These are phyloP conservation scores for Lipomyces kockii DNA, from an alignment of 805 yeast species.

Conservation along the genomic window DNA sequence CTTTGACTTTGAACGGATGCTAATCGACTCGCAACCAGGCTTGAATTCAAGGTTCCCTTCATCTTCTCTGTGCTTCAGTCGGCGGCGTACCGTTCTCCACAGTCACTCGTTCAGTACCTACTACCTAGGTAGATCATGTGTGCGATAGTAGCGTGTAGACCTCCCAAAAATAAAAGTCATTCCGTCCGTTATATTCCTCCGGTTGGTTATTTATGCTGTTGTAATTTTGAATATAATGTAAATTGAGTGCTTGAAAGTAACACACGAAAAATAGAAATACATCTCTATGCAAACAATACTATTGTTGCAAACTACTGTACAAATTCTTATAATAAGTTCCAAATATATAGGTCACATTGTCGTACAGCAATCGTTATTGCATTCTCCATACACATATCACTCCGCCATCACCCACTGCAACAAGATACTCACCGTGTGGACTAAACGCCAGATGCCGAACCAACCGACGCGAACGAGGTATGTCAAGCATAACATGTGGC, in stretches of 20 bases:
- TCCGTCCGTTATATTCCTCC: not conserved
- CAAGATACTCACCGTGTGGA: slow-evolving; percentile 29
- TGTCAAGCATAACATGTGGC: slow-evolving; percentile 21
- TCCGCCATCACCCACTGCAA: slow-evolving; percentile 35
- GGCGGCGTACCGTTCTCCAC: not conserved
- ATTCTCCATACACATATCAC: slow-evolving; percentile 27
- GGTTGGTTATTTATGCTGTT: not conserved
- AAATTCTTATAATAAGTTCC: not conserved
- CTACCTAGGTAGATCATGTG: not conserved
- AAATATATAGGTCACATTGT: not conserved
- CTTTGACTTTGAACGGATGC: not conserved
- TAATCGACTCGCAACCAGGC: not conserved
- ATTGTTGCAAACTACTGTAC: not conserved
- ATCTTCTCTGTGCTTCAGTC: not conserved
- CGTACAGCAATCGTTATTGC: not conserved
- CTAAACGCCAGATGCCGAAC: slow-evolving; percentile 32
- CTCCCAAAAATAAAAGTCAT: not conserved
- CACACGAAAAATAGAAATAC: not conserved
- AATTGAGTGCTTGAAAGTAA: not conserved
- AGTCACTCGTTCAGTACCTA: too few species aligned
- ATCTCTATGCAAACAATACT: not conserved
- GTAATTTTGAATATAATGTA: not conserved
- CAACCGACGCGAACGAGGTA: slow-evolving; percentile 23
- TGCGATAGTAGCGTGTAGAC: not conserved
- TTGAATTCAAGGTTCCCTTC: not conserved